Base-by-base conservation (phyloP, 2,329 filamentous ascomycete species). In the Alternaria gansuensis region DNA sequence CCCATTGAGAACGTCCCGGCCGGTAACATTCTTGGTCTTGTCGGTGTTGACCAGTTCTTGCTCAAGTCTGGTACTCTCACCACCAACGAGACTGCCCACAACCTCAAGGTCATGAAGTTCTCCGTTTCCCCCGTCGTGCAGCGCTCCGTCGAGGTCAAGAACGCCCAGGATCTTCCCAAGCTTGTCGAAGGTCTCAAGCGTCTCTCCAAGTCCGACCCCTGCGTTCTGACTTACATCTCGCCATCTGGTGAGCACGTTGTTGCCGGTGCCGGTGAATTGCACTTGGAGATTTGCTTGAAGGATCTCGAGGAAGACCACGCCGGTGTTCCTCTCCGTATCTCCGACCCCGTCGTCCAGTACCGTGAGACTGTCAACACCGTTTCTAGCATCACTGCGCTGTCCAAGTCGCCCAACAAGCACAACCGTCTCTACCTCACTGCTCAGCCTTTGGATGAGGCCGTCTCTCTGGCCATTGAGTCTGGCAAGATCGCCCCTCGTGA, bases 31-130 rank as follows among this genome's bases (percentile, higher is more conserved):
- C 90, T 97, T 77, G 95, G 95, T 88, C 88, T 99, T 77, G 95
- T 99, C 79, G 95, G 95, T 90, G 92, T 99, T 75, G 95, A 99
- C 82, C 95, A 99, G 89, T 99, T 98, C 92, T 87, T 99, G 87
- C 93, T 99, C 87, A 99, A 99, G 90, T 98, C 95, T 81, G 95
- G 95, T 90, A 99, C 95, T 78, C 91, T 99, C 76, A 97, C 93
- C 83, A 98, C 94, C 80, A 89, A 87, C 80, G 95, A 99, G 73
- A 96, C 92, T 70, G 94, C 95, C 80, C 95, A 99, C 90, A 99
- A 99, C 90, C 85, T 99, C 78, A 98, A 98, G 90, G 95, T 99
- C 85, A 99, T 99, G 95, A 98, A 97, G 88, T 99, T 99, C 91
- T 99, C 95, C 79, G 95, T 99, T 81, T 98, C 95, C 62, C 95